phyloP scores from a whole-genome alignment of 768 basidiomycete species.

The Chalciporus chontae region DNA sequence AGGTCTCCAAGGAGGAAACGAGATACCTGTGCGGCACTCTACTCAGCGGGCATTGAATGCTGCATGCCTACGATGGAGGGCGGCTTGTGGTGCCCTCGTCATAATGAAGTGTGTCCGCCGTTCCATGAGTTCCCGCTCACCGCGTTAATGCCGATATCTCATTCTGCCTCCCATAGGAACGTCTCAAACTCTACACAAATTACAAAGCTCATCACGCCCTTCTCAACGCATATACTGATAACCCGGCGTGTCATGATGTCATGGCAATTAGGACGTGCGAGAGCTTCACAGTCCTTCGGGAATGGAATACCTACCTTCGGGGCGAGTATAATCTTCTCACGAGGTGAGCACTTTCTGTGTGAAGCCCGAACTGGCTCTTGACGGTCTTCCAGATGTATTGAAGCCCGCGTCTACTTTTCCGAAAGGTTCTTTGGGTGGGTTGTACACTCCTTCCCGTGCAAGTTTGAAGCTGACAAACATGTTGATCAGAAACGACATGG shows the following conservation, averaged over 20 bases:
- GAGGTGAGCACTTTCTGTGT: constrained; percentile 16
- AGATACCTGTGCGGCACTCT: constrained; percentile 17
- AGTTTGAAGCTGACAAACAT: neutral
- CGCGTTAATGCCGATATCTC: neutral
- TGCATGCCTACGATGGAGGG: constrained; percentile 7
- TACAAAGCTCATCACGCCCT: constrained; percentile 34
- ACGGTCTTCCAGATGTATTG: constrained; percentile 32
- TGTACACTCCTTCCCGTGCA: neutral
- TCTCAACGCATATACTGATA: constrained; percentile 28
- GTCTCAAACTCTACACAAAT: constrained; percentile 35
- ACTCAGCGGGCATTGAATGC: constrained; percentile 12
- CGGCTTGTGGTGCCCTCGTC: constrained; percentile 27
- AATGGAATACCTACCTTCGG: constrained; percentile 32
- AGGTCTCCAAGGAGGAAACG: constrained; percentile 10
- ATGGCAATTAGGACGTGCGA: constrained; percentile 27
- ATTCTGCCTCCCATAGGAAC: constrained; percentile 20
- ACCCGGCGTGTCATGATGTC: constrained; percentile 23
- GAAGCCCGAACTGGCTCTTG: neutral
- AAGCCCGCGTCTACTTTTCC: constrained; percentile 36
- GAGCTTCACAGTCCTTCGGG: constrained; percentile 29
- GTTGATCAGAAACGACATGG: constrained; percentile 23
- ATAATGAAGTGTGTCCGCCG: constrained; percentile 25
- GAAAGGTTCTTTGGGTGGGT: constrained; percentile 40
- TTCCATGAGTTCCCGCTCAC: neutral
- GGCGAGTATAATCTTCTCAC: constrained; percentile 33